Evolutionary conservation across 2,329 filamentous ascomycete species (phyloP).

Genomic region (Cryphonectria naterciae): DNA sequence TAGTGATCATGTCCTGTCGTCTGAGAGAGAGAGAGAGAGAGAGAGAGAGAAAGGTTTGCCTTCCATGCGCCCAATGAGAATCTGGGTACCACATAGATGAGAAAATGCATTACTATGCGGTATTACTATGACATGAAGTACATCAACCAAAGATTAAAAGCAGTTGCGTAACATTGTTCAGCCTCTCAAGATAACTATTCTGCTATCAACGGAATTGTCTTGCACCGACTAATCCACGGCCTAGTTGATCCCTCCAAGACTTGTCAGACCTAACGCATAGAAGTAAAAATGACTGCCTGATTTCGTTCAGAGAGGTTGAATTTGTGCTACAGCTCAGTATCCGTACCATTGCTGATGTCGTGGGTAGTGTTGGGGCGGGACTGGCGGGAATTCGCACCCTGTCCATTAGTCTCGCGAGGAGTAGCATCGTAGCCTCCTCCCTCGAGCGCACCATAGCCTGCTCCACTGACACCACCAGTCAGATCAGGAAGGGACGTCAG

Average conservation of each 20-base stretch:
- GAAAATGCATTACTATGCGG: no score
- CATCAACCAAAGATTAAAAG: neutral
- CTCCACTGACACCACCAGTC: neutral
- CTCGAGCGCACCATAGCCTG: slow-evolving; percentile 10
- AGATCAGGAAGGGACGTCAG: neutral
- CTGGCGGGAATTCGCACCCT: neutral
- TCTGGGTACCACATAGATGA: no score
- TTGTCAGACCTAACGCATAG: neutral
- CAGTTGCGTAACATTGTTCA: neutral
- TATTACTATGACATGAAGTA: neutral
- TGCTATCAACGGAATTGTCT: neutral
- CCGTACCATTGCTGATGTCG: neutral
- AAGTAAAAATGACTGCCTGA: neutral
- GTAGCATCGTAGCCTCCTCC: slow-evolving; percentile 10
- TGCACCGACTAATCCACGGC: neutral
- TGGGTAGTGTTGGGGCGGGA: neutral
- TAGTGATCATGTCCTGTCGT: no score
- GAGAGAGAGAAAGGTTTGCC: no score
- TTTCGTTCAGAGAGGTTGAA: neutral
- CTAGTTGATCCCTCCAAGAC: neutral
- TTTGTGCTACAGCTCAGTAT: neutral
- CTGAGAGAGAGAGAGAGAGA: no score
- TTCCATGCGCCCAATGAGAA: no score
- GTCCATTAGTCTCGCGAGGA: neutral
- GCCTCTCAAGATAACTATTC: neutral